A percentile compares a stretch with the other conserved stretches of the same genome.
Evolutionary conservation across 371 early-diverging fungal species (phyloP).

Genomic region (Mucor circinelloides): DNA sequence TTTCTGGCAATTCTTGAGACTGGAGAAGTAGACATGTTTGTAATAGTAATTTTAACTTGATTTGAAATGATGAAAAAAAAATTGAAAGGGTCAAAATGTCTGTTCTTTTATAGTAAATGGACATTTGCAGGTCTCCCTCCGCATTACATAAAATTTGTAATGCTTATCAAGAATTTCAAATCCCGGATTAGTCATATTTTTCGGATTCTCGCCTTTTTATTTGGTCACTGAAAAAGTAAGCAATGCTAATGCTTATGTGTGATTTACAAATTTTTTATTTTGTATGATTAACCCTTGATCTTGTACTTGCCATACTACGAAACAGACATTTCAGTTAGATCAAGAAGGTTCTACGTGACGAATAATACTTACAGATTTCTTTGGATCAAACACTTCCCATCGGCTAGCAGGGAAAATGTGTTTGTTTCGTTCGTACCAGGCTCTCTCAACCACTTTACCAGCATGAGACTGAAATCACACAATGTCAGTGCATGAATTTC

Average conservation of each 20-base stretch:
- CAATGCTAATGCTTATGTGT: not conserved
- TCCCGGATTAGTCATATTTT: not conserved
- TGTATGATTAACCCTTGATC: conserved; percentile 13
- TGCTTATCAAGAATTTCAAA: conserved; percentile 2
- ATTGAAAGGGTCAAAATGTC: not conserved
- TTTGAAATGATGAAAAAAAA: not conserved
- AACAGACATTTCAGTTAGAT: conserved; percentile 2
- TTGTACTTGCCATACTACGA: conserved; percentile 77
- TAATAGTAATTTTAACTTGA: not conserved
- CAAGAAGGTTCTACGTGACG: not conserved
- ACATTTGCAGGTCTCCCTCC: not conserved
- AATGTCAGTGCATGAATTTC: not conserved
- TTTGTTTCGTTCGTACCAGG: conserved; percentile 96
- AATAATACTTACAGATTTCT: conserved; percentile 62
- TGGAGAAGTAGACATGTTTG: not conserved
- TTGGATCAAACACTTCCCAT: conserved; percentile 94
- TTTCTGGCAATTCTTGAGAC: conserved; percentile 13
- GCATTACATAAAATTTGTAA: conserved; percentile 1
- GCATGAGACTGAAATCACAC: conserved; percentile 76
- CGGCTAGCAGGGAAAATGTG: conserved; percentile 95
- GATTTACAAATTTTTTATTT: conserved; percentile 1
- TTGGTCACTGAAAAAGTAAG: conserved; percentile 1
- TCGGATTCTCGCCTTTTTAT: conserved; percentile 1
- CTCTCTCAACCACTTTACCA: conserved; percentile 91
- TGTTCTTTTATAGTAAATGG: not conserved